Evolutionary conservation across 78 protist species (phyloP), one percentile per base, ranked within the genome.

Genomic region (Blattamonas nauphoetae): DNA sequence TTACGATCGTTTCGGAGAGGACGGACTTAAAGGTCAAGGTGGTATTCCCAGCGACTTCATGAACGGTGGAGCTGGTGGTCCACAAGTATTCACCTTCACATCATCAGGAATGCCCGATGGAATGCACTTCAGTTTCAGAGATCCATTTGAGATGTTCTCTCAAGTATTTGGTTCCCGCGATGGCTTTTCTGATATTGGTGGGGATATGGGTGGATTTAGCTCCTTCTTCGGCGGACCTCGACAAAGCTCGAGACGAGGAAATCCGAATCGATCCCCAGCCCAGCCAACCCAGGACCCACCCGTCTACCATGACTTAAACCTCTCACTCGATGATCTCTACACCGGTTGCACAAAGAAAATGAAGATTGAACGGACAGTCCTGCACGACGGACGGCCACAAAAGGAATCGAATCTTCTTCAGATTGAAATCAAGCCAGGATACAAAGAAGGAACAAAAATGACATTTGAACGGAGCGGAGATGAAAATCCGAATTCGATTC

Each of bases 1-100:
- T 36, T 97, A 97, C 89, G 99, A 97, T 78, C 87, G 81, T 78
- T 88, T 88, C 86, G 99, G 99, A 63, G 94, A 90, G 88, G 95
- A 94, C 77, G 98, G 95, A 41, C 90, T 96, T 3, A 90, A 89
- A 38, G 96, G 95, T 34, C 42, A n/a, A 5, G 83, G 83, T 5
- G 83, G 83, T 5, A 32, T 79, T 21, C 83, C 83, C 41, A 11
- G 83, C 4, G 83, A 11, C 6, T n/a, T n/a, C n/a, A n/a, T n/a
- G n/a, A n/a, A n/a, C n/a, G n/a, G n/a, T n/a, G 21, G 6, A 5
- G 29, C 83, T 5, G 43, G 21, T 79, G n/a, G n/a, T n/a, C 43
- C 21, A 79, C 33, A 36, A 11, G n/a, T n/a, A n/a, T 79, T 79
- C 83, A 4, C 32, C 83, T 32, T 11, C 29, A 79, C 43, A 29